Base-by-base conservation (phyloP, 1,139 yeast genomes). In the Candida anutae region DNA sequence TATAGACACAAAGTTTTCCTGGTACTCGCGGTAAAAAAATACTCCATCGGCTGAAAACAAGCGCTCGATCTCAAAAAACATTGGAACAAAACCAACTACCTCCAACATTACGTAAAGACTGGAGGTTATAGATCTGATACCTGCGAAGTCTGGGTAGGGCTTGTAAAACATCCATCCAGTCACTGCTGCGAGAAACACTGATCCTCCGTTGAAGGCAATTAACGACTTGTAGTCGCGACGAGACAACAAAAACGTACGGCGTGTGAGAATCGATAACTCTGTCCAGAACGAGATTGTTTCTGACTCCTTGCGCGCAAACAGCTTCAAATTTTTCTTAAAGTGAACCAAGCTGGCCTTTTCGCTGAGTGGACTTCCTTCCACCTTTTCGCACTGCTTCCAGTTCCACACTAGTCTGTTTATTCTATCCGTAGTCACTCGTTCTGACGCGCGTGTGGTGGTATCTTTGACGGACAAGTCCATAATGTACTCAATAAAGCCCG, bases 151-250 rank as follows among this genome's bases (percentile, higher is more conserved):
- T 3, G 69, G 67, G 13, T 63, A 72, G 1, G 90, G 85, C 38
- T 70, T 69, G 49, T 57, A 80, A 45, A 78, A 85, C 32, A 83
- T 68, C 88, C 93, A 82, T 0, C 95, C 95, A 26, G 73, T 58
- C 15, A 76, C 56, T 1, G 74, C 45, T 0, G 81, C 87, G 48
- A 82, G 58, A 3, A 77, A 36, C 0, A 69, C 36, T 1, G 80
- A 63, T 26, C 81, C 85, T 9, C 70, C 46, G 13, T 74, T 49
- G 12, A 79, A 55, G 0, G 82, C 74, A 4, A 62, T 31, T 26
- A 74, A 55, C 0, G 84, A 76, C 31, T 63, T 49, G 4, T 63
- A 68, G 45, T 84, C 94, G 35, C 93, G 61, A 19, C 57, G 53
- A 21, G 81, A 70, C 4, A 79, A 46, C 14, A 67, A 40, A 22